Base-by-base conservation (phyloP, 2,329 filamentous ascomycete genomes). In the Clarireedia paspali region DNA sequence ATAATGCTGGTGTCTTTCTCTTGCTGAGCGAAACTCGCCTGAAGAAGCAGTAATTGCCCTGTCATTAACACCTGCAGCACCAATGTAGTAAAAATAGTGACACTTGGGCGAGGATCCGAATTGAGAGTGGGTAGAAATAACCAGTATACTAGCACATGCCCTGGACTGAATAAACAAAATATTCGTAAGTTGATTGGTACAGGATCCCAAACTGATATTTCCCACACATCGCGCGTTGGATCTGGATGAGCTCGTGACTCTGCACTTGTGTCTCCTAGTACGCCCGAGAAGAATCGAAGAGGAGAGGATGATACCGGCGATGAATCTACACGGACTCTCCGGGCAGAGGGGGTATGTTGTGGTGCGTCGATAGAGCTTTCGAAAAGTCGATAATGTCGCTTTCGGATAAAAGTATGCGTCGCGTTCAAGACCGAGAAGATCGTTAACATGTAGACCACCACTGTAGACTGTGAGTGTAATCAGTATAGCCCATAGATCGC, bases 121-220 rank as follows among this genome's bases (percentile, higher is more conserved):
- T 84, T 74, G 20, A 81, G 78, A 1, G 94, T 81, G 0, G 94
- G 95, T 1, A 99, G 78, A 64, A 92, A 91, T 34, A 96, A 78
- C 77, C 86, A 87, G 73, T 99, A 96, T 27, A 96, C 80, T 48
- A 96, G 74, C n/a, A 95, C 81, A 72, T 99, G 95, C 0, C 90
- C 88, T 0, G 94, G 94, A 65, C 91, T 95, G 74, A 99, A 97
- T 42, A 94, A 76, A 64, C 89, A 94, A 68, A 96, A 91, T 2
- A 97, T 75, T 39, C 85, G 83, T 53, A 97, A 73, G 47, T 84
- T 90, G 38, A 95, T 79, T 2, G 91, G 90, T 47, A 92, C 80
- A 36, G 95, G 94, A 69, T 97, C 91, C 94, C 94, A 99, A 6
- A 97, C 80, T 1, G 87, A 82, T 50, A 99, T 74, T 71, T 99